These are phyloP conservation scores for Musa itinerans DNA, from an alignment of 176 grass and related monocot genomes.

Conservation along the genomic window DNA sequence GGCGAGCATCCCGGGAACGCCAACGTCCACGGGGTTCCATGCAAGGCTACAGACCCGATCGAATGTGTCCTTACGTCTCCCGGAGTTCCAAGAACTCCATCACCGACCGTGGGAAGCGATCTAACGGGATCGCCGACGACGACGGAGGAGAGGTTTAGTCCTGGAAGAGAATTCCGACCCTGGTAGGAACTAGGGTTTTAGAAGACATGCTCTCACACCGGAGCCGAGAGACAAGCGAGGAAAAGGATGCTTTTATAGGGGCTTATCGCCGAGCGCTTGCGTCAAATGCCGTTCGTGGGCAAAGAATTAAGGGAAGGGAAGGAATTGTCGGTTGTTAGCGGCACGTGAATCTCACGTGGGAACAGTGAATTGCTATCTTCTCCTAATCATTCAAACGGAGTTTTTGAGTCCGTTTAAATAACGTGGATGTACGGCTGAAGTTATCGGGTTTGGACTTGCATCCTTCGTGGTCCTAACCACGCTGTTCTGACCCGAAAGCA, in stretches of 20 bases:
- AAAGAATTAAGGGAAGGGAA: not conserved
- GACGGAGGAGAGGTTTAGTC: not conserved
- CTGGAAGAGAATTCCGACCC: not conserved
- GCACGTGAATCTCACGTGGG: no score
- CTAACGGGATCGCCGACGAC: not conserved
- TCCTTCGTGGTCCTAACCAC: no score
- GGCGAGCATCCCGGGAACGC: conserved; percentile 50
- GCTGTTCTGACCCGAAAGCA: no score
- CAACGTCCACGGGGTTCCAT: conserved; percentile 50
- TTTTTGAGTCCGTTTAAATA: no score
- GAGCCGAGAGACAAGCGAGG: not conserved
- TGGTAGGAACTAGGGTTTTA: not conserved
- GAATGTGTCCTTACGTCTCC: conserved; percentile 51
- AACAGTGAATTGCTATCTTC: no score
- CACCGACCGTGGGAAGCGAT: not conserved
- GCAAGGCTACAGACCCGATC: conserved; percentile 78
- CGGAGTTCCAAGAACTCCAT: conserved; percentile 46
- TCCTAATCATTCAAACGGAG: no score
- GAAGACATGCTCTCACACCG: not conserved
- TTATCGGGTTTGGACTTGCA: no score
- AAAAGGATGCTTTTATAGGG: not conserved
- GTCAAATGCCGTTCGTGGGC: not conserved
- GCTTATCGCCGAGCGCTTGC: not conserved
- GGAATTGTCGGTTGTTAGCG: not conserved
- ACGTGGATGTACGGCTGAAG: no score